Base-by-base conservation (phyloP, 2,329 filamentous ascomycete genomes). In the Rachicladosporium sp. region DNA sequence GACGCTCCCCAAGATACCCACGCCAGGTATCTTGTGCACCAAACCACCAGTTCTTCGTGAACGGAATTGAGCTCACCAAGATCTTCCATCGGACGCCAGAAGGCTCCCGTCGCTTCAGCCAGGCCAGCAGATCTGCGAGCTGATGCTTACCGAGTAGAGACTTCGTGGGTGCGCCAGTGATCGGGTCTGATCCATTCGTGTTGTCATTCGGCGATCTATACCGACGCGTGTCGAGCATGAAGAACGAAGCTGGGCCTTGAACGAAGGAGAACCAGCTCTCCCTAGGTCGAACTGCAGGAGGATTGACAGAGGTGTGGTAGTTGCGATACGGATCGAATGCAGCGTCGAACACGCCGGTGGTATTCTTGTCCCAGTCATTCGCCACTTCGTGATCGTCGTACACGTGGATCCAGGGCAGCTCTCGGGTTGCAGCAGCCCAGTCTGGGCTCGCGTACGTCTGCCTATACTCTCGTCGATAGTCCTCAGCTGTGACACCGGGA, bases 41-140 rank as follows among this genome's bases (percentile, higher is more conserved):
- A 47, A 94, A 76, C 15, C 78, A 81, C 89, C 91, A 98, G 61
- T 98, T 98, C 65, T 94, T 93, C 5, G 91, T 96, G 58, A 98
- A 94, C 0, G 91, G 91, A 4, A 96, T 82, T 11, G 83, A 88
- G 31, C 83, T 88, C 11, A 88, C 80, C 37, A 98, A 69, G 51
- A 98, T 78, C 65, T 96, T 96, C 89, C 91, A 98, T 53, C 80
- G 80, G 0, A 95, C 79, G 1, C 86, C 85, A 23, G 67, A 66
- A 0, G 83, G 80, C 46, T 86, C 82, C 1, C 82, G 78, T 1
- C 73, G 76, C 8, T 68, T 67, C 12, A 98, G 70, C 73, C 82
- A 98, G 3, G 70, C 69, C 4, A 95, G 66, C 2, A 98, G 73
- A 49, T 93, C 87, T 4, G 73, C 68, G 0, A 93, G 73, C 58